Conservation (phyloP, 2,329 filamentous ascomycete species). For the Ophiocordyceps unilateralis region DNA sequence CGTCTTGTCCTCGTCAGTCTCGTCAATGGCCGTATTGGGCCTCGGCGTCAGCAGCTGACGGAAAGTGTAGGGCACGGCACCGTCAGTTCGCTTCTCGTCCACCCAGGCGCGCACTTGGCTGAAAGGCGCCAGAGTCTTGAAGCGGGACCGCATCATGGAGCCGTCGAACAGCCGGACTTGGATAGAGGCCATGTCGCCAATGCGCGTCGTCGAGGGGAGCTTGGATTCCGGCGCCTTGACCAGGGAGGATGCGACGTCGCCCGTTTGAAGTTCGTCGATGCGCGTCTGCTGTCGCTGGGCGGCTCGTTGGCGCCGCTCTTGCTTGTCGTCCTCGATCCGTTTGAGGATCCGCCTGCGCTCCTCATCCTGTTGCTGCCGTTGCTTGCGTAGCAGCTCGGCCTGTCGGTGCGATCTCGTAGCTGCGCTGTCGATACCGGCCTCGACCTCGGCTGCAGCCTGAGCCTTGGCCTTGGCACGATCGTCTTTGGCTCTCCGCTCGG, state of each 20-base stretch:
- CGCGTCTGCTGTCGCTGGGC: constrained; percentile 29
- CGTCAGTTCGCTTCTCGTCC: constrained; percentile 40
- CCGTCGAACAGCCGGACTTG: constrained; percentile 78
- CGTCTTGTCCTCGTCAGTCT: constrained; percentile 53
- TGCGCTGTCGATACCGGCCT: constrained; percentile 14
- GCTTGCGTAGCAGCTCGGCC: constrained; percentile 40
- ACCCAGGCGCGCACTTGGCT: constrained; percentile 62
- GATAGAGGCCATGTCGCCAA: constrained; percentile 30
- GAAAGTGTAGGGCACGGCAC: constrained; percentile 57
- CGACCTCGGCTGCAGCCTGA: constrained; percentile 25
- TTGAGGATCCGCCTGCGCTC: constrained; percentile 57
- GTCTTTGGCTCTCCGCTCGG: constrained; percentile 30
- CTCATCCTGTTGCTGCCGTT: constrained; percentile 45
- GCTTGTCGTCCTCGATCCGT: constrained; percentile 62
- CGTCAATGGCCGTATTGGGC: constrained; percentile 57
- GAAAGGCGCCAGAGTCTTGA: constrained; percentile 47
- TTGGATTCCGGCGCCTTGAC: constrained; percentile 16
- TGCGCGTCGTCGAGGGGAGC: constrained; percentile 10
- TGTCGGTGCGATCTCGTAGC: constrained; percentile 24
- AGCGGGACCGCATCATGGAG: constrained; percentile 56
- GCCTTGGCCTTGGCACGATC: constrained; percentile 28
- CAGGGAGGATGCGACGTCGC: constrained; percentile 12
- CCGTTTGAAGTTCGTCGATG: constrained; percentile 10
- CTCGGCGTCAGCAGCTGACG: constrained; percentile 67
- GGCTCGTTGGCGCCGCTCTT: constrained; percentile 41